phyloP scores from a whole-genome alignment of 768 basidiomycete genomes.

The Tricholoma flavovirens region DNA sequence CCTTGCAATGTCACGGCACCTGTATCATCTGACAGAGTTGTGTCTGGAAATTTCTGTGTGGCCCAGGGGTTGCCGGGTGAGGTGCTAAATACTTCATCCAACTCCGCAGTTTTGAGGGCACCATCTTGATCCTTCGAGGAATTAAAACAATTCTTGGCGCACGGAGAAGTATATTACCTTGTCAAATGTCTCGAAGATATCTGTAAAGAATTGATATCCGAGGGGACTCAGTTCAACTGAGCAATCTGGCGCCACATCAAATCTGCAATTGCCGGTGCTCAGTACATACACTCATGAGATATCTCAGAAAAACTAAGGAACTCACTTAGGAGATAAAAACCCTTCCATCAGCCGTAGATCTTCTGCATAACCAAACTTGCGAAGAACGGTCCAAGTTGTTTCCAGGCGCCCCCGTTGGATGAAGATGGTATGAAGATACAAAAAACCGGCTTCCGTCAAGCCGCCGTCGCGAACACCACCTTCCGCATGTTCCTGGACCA shows the following conservation, averaged over 20 bases:
- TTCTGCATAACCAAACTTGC: slow-evolving; percentile 95
- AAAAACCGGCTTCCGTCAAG: slow-evolving; percentile 87
- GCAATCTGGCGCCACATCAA: slow-evolving; percentile 90
- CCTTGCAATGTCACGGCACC: slow-evolving; percentile 94
- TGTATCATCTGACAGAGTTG: slow-evolving; percentile 77
- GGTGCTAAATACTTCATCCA: slow-evolving; percentile 87
- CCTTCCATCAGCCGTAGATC: slow-evolving; percentile 84
- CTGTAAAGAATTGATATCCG: slow-evolving; percentile 96
- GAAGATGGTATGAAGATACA: slow-evolving; percentile 94
- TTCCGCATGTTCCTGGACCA: slow-evolving; percentile 76
- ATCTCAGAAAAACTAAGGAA: slow-evolving; percentile 7
- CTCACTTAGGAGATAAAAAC: slow-evolving; percentile 86
- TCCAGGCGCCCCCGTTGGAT: slow-evolving; percentile 93
- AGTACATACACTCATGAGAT: slow-evolving; percentile 4
- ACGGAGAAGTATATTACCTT: slow-evolving; percentile 44
- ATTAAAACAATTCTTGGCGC: background rate
- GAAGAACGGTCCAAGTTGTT: slow-evolving; percentile 95
- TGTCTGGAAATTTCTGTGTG: slow-evolving; percentile 86
- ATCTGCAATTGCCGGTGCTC: slow-evolving; percentile 39
- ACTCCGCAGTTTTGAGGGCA: slow-evolving; percentile 75
- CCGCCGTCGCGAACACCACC: slow-evolving; percentile 73
- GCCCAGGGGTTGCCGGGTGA: slow-evolving; percentile 98
- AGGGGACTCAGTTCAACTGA: slow-evolving; percentile 92
- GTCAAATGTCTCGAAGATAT: slow-evolving; percentile 93
- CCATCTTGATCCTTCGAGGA: slow-evolving; percentile 83